Percentiles rank a stretch among this genome's conserved stretches.
These are phyloP conservation scores for Ascobolus immersus DNA, from an alignment of 495 filamentous ascomycete genomes.

Conservation along the genomic window DNA sequence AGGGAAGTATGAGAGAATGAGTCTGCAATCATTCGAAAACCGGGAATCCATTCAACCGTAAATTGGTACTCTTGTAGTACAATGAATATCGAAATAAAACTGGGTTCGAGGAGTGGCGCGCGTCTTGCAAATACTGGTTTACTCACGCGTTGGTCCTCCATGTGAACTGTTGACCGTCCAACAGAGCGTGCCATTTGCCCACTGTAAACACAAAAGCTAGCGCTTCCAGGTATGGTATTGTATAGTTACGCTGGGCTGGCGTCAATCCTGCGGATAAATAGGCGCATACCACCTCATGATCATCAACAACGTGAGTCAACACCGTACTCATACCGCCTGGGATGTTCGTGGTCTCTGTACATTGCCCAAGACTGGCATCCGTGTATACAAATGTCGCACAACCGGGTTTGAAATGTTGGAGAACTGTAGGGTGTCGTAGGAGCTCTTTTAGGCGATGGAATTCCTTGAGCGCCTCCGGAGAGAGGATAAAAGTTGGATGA, in stretches of 20 bases:
- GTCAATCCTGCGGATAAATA: background rate
- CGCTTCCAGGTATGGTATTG: background rate
- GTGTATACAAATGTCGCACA: too few relatives aligned
- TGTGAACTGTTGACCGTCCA: background rate
- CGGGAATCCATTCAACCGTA: background rate
- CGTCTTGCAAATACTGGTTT: slow-evolving; percentile 2
- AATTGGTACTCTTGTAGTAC: background rate
- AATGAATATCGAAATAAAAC: background rate
- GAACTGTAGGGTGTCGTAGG: background rate
- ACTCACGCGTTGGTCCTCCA: background rate
- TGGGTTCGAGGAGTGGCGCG: slow-evolving; percentile 1
- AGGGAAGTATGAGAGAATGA: background rate
- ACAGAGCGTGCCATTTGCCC: background rate
- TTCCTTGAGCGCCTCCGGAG: background rate
- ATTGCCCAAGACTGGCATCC: too few relatives aligned
- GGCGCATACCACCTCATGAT: background rate
- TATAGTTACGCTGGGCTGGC: background rate
- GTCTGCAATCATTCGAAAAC: background rate
- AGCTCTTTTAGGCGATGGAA: background rate
- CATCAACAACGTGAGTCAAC: too few relatives aligned
- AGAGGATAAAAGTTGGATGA: too few relatives aligned
- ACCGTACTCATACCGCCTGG: too few relatives aligned
- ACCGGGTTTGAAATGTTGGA: too few relatives aligned
- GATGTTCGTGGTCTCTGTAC: too few relatives aligned
- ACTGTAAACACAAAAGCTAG: background rate